phyloP scores from a whole-genome alignment of 2,329 filamentous ascomycete species.

The Domatiomyces globalis region DNA sequence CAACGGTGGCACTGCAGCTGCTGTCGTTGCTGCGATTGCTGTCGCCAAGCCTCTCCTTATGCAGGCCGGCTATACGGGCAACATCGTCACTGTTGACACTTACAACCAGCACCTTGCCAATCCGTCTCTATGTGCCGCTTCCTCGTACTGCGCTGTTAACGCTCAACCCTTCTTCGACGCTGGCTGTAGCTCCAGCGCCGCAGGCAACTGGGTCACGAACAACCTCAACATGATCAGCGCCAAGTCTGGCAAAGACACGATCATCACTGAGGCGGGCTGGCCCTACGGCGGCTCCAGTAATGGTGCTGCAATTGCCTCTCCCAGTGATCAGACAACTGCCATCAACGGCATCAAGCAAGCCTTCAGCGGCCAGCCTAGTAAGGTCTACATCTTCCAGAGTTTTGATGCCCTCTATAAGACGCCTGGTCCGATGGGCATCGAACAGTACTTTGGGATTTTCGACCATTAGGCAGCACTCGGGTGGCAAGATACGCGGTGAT shows the following conservation, averaged over 20 bases:
- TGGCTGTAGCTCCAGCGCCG: conserved; percentile 42
- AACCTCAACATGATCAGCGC: conserved; percentile 36
- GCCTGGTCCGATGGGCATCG: conserved; percentile 53
- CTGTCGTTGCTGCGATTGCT: conserved; percentile 46
- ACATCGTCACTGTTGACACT: conserved; percentile 69
- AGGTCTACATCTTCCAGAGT: conserved; percentile 61
- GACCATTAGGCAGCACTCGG: background rate
- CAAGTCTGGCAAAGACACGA: conserved; percentile 45
- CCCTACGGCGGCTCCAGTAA: conserved; percentile 55
- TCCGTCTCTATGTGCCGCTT: conserved; percentile 54
- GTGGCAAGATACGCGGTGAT: background rate
- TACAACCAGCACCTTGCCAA: conserved; percentile 53
- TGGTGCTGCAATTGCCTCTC: conserved; percentile 52
- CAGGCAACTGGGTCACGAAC: conserved; percentile 52
- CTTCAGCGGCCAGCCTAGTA: conserved; percentile 37
- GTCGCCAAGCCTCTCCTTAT: conserved; percentile 45
- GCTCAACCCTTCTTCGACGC: conserved; percentile 72
- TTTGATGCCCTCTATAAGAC: conserved; percentile 72
- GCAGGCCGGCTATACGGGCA: conserved; percentile 52
- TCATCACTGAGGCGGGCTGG: conserved; percentile 79
- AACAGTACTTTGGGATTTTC: conserved; percentile 57
- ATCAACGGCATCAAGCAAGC: conserved; percentile 48
- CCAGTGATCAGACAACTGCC: conserved; percentile 52
- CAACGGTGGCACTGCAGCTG: conserved; percentile 37
- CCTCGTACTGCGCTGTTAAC: conserved; percentile 70